phyloP scores from a whole-genome alignment of 108 stramenopile species.

The Chaetoceros tenuissimus region DNA sequence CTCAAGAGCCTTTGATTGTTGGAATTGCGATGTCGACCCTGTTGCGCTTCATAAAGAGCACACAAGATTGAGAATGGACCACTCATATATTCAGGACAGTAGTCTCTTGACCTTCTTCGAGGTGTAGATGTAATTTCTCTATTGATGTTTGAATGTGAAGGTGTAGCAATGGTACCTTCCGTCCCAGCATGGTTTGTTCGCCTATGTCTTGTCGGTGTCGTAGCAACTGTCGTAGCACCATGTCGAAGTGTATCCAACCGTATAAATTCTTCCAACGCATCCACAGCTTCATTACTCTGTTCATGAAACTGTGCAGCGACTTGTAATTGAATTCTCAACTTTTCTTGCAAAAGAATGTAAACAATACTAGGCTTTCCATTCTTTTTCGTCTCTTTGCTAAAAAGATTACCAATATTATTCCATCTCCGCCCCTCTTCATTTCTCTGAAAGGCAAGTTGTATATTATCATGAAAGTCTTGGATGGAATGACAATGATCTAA shows the following conservation, averaged over 20 bases:
- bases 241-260: conserved; percentile 21
- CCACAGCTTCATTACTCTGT: conserved; percentile 5
- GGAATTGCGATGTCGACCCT: conserved; percentile 11
- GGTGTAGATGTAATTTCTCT: conserved; percentile 1
- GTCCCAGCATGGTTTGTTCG: conserved; percentile 4
- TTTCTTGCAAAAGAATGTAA: conserved; percentile 30
- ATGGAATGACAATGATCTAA: conserved; percentile 28
- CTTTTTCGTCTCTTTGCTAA: conserved; percentile 23
- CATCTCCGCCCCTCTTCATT: conserved; percentile 4
- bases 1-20: conserved; percentile 19
- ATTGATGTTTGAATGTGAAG: conserved; percentile 2
- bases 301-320: conserved; percentile 8
- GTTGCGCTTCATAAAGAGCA: conserved; percentile 24
- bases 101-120: conserved; percentile 1
- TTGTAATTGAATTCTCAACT: conserved; percentile 15
- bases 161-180: not conserved
- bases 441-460: conserved; percentile 21
- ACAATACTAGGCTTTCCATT: conserved; percentile 30
- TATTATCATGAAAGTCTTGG: conserved; percentile 20
- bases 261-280: conserved; percentile 33
- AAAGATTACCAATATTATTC: conserved; percentile 22
- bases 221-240: not conserved
- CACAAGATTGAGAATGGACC: conserved; percentile 39
- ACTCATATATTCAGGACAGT: conserved; percentile 40
- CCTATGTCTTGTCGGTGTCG: no score